phyloP scores from a whole-genome alignment of 768 basidiomycete genomes.

The Lactarius indigo region DNA sequence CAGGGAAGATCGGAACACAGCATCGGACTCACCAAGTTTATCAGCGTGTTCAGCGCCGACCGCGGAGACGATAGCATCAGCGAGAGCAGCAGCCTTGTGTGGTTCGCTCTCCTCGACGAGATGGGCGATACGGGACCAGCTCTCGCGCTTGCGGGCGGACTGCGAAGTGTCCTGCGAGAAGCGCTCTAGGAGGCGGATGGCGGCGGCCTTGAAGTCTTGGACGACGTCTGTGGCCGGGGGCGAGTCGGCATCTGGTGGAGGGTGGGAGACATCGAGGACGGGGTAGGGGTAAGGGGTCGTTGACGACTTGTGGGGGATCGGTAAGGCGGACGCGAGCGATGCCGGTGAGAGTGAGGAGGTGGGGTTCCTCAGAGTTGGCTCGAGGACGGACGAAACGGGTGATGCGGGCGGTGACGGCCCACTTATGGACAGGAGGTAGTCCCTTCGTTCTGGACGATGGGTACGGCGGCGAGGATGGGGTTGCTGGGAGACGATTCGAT shows the following conservation, averaged over 20 bases:
- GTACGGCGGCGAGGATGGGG: constrained; percentile 66
- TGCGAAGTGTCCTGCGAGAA: constrained; percentile 44
- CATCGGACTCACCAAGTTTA: constrained; percentile 55
- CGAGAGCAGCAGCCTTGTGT: constrained; percentile 66
- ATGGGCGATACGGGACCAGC: constrained; percentile 61
- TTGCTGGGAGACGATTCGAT: constrained; percentile 68
- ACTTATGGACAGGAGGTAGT: constrained; percentile 40
- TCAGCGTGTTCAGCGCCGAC: constrained; percentile 65
- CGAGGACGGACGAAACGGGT: constrained; percentile 65
- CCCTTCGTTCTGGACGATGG: constrained; percentile 38
- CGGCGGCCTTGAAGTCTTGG: constrained; percentile 66
- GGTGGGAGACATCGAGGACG: constrained; percentile 30
- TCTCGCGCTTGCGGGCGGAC: constrained; percentile 51
- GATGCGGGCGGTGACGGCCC: constrained; percentile 70
- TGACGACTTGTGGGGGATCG: constrained; percentile 42
- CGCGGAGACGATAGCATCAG: constrained; percentile 67
- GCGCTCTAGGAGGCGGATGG: constrained; percentile 62
- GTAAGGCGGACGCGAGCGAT: constrained; percentile 61
- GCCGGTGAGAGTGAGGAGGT: constrained; percentile 70
- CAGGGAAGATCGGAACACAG: not conserved
- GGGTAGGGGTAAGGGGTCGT: constrained; percentile 39
- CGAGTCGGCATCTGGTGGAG: constrained; percentile 36
- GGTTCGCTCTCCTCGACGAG: constrained; percentile 73
- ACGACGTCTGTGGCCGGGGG: constrained; percentile 53
- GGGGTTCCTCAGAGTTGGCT: constrained; percentile 53